A percentile compares a stretch with the other conserved stretches of the same genome.
Evolutionary conservation across 1,139 yeast species (phyloP).

Genomic region (Candida neerlandica): DNA sequence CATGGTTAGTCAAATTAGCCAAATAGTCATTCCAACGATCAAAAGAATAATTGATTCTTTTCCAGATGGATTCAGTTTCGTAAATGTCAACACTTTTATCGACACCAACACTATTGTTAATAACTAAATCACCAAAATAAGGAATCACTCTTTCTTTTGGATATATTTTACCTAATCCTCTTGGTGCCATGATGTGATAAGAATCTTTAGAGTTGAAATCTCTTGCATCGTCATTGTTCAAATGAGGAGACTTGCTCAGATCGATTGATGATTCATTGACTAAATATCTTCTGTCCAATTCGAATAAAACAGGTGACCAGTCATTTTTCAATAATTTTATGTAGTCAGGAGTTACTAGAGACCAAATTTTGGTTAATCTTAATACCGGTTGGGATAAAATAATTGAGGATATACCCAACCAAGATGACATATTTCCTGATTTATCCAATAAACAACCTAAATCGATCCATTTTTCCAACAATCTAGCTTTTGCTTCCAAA

Average conservation of each 20-base stretch:
- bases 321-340: slow-evolving; percentile 70
- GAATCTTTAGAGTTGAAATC: slow-evolving; percentile 39
- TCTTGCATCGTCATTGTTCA: slow-evolving; percentile 15
- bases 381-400: slow-evolving; percentile 82
- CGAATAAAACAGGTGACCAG: slow-evolving; percentile 95
- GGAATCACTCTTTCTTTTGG: slow-evolving; percentile 84
- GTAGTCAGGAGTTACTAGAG: slow-evolving; percentile 61
- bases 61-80: slow-evolving; percentile 67
- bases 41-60: slow-evolving; percentile 71
- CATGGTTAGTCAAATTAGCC: slow-evolving; percentile 37
- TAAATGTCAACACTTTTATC: slow-evolving; percentile 39
- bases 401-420: slow-evolving; percentile 88
- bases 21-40: slow-evolving; percentile 80
- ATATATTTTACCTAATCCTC: slow-evolving; percentile 79
- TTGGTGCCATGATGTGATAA: slow-evolving; percentile 83
- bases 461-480: slow-evolving; percentile 83
- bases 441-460: slow-evolving; percentile 78
- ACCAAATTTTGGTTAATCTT: slow-evolving; percentile 77
- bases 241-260: slow-evolving; percentile 12
- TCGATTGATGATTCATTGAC: slow-evolving; percentile 31
- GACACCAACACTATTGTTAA: slow-evolving; percentile 29
- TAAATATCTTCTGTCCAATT: slow-evolving; percentile 75
- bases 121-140: slow-evolving; percentile 79
- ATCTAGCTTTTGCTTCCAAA: slow-evolving; percentile 58
- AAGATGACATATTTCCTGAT: slow-evolving; percentile 90